A percentile compares a stretch with the other conserved stretches of the same genome.
Conservation (phyloP, 257 asterid genomes). For the Capsicum rhomboideum region DNA sequence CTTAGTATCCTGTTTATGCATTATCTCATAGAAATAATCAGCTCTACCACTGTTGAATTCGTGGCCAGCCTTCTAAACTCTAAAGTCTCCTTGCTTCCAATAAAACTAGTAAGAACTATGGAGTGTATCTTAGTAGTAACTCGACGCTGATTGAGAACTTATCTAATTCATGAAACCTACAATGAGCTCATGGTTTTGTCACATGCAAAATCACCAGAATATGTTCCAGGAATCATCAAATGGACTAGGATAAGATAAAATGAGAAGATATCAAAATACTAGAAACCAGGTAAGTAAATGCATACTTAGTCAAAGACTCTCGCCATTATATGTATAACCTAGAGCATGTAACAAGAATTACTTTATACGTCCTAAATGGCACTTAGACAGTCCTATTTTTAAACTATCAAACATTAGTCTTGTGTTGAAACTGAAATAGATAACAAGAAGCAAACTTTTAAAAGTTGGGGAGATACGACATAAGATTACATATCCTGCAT, state of each 20-base stretch:
- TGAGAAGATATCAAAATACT: background rate
- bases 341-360: background rate
- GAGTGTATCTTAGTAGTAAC: slow-evolving; percentile 66
- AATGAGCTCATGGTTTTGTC: background rate
- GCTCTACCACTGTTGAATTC: slow-evolving; percentile 36
- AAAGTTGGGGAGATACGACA: background rate
- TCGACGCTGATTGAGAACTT: slow-evolving; percentile 38
- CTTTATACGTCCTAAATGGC: background rate
- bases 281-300: background rate
- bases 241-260: background rate
- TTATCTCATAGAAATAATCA: slow-evolving; percentile 32
- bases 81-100: slow-evolving; percentile 57
- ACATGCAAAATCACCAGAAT: background rate
- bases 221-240: background rate
- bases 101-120: slow-evolving; percentile 57
- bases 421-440: background rate
- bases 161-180: slow-evolving; percentile 24
- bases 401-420: background rate
- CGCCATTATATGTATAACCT: background rate
- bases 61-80: slow-evolving; percentile 54
- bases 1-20: slow-evolving; percentile 40
- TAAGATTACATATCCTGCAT: background rate
- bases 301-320: background rate
- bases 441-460: background rate
- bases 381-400: background rate